phyloP scores from a whole-genome alignment of 257 asterid genomes.

The Leptodermis oblonga region DNA sequence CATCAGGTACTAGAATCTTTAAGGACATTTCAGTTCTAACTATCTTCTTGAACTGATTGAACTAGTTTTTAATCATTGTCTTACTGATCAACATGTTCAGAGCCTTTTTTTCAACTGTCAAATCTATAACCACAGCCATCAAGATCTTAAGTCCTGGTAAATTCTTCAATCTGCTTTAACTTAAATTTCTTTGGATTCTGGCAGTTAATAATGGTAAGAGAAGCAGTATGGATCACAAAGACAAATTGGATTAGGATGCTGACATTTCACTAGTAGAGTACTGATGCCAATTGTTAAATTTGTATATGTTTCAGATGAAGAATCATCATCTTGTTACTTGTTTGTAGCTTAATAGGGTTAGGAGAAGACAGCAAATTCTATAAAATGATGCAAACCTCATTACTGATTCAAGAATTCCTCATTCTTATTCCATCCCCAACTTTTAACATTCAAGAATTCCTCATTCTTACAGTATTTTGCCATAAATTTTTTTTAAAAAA shows the following conservation, averaged over 20 bases:
- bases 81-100: slow-evolving; percentile 42
- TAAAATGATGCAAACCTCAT: no score
- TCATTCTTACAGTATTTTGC: no score
- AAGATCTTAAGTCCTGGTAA: slow-evolving; percentile 83
- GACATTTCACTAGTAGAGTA: slow-evolving; percentile 25
- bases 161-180: not conserved
- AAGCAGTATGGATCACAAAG: slow-evolving; percentile 17
- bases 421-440: no score
- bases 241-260: slow-evolving; percentile 20
- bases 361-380: not conserved
- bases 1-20: slow-evolving; percentile 40
- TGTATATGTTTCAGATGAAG: slow-evolving; percentile 9
- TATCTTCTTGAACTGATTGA: slow-evolving; percentile 10
- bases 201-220: no score
- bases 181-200: no score
- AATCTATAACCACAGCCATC: slow-evolving; percentile 67
- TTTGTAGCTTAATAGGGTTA: not conserved
- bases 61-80: slow-evolving; percentile 5
- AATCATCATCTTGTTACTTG: slow-evolving; percentile 2
- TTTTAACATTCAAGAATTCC: no score
- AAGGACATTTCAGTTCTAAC: not conserved
- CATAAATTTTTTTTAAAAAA: no score
- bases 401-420: no score
- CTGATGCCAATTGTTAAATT: slow-evolving; percentile 1
- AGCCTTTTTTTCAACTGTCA: slow-evolving; percentile 55